phyloP scores from a whole-genome alignment of 257 asterid species.

The Solanum dulcamara region DNA sequence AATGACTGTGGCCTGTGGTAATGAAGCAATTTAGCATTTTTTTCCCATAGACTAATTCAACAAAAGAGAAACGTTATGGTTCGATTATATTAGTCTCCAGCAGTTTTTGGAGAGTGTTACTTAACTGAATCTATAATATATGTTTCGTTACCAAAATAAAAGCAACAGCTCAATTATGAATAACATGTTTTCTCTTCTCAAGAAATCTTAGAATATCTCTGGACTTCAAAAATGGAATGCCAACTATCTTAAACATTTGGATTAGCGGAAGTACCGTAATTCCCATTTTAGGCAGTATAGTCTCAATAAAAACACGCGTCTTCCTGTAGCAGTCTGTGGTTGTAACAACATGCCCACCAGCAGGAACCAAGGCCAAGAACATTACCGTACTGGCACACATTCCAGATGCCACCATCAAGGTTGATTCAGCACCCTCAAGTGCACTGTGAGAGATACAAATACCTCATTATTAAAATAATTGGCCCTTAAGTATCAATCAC shows the following conservation, averaged over 20 bases:
- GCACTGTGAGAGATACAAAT: conserved; percentile 45
- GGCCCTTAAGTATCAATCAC: neutral
- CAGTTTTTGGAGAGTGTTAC: neutral
- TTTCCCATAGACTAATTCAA: neutral
- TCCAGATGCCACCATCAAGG: conserved; percentile 78
- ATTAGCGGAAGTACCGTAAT: conserved; percentile 38
- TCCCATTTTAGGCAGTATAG: conserved; percentile 80
- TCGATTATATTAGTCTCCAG: neutral
- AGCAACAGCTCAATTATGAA: neutral
- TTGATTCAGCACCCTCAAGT: conserved; percentile 90
- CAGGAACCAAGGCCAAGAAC: conserved; percentile 84
- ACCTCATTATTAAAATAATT: neutral
- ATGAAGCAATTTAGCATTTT: neutral
- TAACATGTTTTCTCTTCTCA: neutral
- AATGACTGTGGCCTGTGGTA: conserved; percentile 72
- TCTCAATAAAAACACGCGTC: conserved; percentile 80
- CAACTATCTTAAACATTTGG: neutral
- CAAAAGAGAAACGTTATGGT: neutral
- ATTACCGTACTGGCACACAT: conserved; percentile 84
- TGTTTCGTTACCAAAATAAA: neutral
- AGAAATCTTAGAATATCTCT: neutral
- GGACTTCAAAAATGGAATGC: neutral
- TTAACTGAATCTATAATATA: neutral
- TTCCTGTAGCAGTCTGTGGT: conserved; percentile 91
- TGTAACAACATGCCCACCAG: conserved; percentile 87